Evolutionary conservation across 2,329 filamentous ascomycete species (phyloP), one percentile per base, ranked within the genome.

Genomic region (Gnomoniopsis smithogilvyi): DNA sequence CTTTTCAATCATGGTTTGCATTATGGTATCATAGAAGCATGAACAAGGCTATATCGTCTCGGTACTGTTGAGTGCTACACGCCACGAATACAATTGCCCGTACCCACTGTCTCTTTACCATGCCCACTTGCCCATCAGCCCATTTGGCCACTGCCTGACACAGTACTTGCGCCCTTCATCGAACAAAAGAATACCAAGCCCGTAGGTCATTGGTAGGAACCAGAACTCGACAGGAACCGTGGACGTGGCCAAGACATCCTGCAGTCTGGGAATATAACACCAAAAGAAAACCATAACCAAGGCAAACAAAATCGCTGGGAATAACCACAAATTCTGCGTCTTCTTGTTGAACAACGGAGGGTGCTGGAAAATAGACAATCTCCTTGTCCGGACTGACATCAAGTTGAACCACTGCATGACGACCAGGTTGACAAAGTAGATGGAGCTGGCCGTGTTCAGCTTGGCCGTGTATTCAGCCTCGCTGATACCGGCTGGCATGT

Each of bases 371-470:
- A 93, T 83, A 57, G 83, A 83, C 22, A 88, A 77, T 1, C 83
- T 78, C 1, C 86, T 78, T 1, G 85, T 93, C 17, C 89, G 80
- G 6, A 90, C 79, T 1, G 86, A 85, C 67, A 92, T 81, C 3
- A 92, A 77, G 68, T 89, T 91, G 77, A 92, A 92, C 78, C 86
- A 87, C 78, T 91, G 88, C 88, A 93, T 91, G 51, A 93, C 86
- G 2, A 94, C 90, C 22, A 94, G 76, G 60, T 87, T 93, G 64
- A 92, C 83, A 66, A 93, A 93, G 72, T 93, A 93, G 61, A 94
- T 87, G 17, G 86, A 89, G 41, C 83, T 88, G 0, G 88, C 88
- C 61, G 82, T 79, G 63, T 87, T 88, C 24, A 89, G 74, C 62
- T 83, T 79, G 30, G 75, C 70, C 0, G 73, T 74, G 66, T 86